A percentile compares a stretch with the other conserved stretches of the same genome.
These are phyloP conservation scores for Chlamydomonas incerta DNA, from an alignment of 139 green algal genomes.

Conservation along the genomic window DNA sequence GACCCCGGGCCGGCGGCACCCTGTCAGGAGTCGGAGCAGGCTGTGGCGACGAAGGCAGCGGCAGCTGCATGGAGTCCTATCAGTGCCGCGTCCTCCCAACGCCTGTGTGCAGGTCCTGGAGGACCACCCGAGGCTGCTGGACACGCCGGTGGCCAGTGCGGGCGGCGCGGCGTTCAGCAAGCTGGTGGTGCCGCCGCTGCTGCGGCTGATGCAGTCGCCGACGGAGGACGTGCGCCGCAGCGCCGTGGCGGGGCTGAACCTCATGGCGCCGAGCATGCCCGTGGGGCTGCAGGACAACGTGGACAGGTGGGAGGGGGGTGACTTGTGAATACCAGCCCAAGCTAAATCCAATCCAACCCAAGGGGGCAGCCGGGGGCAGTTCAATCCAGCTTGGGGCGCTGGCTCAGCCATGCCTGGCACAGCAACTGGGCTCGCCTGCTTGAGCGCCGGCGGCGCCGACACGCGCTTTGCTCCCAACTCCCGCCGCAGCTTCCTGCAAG, in stretches of 20 bases:
- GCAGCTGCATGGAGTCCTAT: too few relatives aligned
- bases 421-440: too few relatives aligned
- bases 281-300: slow-evolving; percentile 63
- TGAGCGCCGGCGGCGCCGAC: too few relatives aligned
- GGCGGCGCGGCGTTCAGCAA: slow-evolving; percentile 17
- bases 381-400: too few relatives aligned
- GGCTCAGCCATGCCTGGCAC: too few relatives aligned
- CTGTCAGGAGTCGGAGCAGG: too few relatives aligned
- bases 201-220: slow-evolving; percentile 68
- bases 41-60: too few relatives aligned
- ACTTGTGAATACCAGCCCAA: too few relatives aligned
- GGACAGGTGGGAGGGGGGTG: slow-evolving; percentile 66
- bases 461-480: not conserved
- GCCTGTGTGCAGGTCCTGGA: slow-evolving; percentile 71
- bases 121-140: slow-evolving; percentile 75
- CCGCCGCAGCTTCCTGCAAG: slow-evolving; percentile 74
- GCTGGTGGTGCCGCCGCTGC: slow-evolving; percentile 79
- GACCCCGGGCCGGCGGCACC: too few relatives aligned
- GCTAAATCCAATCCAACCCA: too few relatives aligned
- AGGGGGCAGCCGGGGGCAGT: not conserved
- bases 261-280: slow-evolving; percentile 78
- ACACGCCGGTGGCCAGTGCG: slow-evolving; percentile 48
- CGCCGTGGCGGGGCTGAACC: slow-evolving; percentile 77
- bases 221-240: slow-evolving; percentile 56
- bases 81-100: too few relatives aligned